Evolutionary conservation across 2,329 filamentous ascomycete genomes (phyloP), one percentile per base, ranked within the genome.

Genomic region (Calonectria leucothoes): DNA sequence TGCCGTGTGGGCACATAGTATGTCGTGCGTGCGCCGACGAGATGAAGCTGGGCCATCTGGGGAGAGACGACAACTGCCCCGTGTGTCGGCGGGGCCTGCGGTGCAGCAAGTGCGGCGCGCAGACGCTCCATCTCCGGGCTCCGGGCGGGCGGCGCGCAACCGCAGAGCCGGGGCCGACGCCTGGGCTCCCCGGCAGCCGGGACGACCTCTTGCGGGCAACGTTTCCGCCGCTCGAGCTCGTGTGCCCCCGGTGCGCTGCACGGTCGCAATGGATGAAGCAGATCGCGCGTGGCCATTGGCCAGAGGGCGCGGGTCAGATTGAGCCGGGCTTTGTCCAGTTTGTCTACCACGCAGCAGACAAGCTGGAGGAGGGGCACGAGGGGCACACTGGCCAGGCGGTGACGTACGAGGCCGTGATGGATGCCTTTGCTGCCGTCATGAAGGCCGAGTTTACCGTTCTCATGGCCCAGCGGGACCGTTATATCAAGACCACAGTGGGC

Each of bases 1-100:
- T 78, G 5, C 33, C 71, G 20, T 82, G 80, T 64, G 80, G 80
- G 0, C 80, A 82, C 66, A 64, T 79, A 20, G 67, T 81, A 20
- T 82, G 80, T 33, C 15, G 39, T 1, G 1, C 17, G 3, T 82
- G 77, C n/a, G 52, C 74, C 3, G 6, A 6, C 29, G 4, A 31
- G 11, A 23, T 66, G 10, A 6, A 10, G 35, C 20, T 4, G 42
- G 55, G 20, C 5, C 7, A 31, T 2, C 7, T 15, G 14, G 3
- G 12, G 12, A 11, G 12, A 39, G 0, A 11, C 23, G 37, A 29
- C 14, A 7, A n/a, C 6, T 80, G 78, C n/a, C 78, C 78, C 27
- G 23, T 64, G 12, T 80, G 78, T 25, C 76, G 77, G 2, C 51
- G 73, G 2, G 3, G 23, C 0, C 71, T 78, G 15, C 17, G 11